phyloP scores from a whole-genome alignment of 495 filamentous ascomycete genomes.

The Clohesyomyces aquaticus region DNA sequence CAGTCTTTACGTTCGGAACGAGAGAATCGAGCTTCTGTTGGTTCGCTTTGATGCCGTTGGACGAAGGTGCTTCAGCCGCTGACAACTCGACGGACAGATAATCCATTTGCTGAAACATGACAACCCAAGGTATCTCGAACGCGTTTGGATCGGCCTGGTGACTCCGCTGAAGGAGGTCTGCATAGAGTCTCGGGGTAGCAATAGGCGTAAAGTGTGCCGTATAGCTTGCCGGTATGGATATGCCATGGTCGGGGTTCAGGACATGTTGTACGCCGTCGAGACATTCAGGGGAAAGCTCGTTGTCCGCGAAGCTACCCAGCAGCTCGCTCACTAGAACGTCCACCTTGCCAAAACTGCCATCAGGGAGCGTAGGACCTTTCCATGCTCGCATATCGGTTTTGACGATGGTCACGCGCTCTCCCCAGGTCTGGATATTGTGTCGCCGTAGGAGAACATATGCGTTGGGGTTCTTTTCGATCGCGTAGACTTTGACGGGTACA shows the following conservation, averaged over 20 bases:
- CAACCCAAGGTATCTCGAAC: slow-evolving; percentile 85
- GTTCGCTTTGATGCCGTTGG: slow-evolving; percentile 20
- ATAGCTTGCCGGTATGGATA: slow-evolving; percentile 91
- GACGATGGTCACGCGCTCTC: slow-evolving; percentile 74
- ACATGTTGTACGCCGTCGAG: slow-evolving; percentile 88
- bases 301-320: slow-evolving; percentile 73
- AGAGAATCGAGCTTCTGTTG: slow-evolving; percentile 47
- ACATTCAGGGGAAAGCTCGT: slow-evolving; percentile 65
- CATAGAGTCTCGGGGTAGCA: slow-evolving; percentile 81
- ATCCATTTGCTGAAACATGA: slow-evolving; percentile 87
- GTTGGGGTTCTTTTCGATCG: slow-evolving; percentile 97
- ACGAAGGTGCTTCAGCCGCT: neutral
- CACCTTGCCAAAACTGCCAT: slow-evolving; percentile 61
- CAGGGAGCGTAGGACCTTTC: slow-evolving; percentile 67
- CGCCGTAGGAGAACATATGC: slow-evolving; percentile 88
- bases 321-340: slow-evolving; percentile 95
- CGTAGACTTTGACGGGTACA: slow-evolving; percentile 81
- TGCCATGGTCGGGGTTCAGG: slow-evolving; percentile 71
- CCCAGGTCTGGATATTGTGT: slow-evolving; percentile 81
- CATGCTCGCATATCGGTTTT: slow-evolving; percentile 97
- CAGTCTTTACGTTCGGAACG: slow-evolving; percentile 63
- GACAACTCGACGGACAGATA: slow-evolving; percentile 61
- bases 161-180: slow-evolving; percentile 69
- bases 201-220: slow-evolving; percentile 90
- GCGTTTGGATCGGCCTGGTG: slow-evolving; percentile 65